phyloP scores from a whole-genome alignment of 2,329 filamentous ascomycete species.

The Dactylellina sp. region DNA sequence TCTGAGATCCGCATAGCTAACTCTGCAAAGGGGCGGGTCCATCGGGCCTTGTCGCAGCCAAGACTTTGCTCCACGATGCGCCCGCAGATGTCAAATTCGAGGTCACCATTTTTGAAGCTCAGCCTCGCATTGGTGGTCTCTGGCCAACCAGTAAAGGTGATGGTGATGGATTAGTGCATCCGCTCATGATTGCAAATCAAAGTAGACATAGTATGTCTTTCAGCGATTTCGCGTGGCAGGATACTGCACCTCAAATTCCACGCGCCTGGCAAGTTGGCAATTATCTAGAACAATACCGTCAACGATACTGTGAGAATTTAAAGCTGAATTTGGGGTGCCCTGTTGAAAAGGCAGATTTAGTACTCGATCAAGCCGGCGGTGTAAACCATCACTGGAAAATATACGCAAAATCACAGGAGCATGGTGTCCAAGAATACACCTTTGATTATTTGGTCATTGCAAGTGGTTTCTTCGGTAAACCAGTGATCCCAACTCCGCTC shows the following conservation, averaged over 20 bases:
- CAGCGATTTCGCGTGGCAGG: constrained; percentile 78
- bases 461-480: constrained; percentile 80
- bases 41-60: constrained; percentile 76
- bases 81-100: constrained; percentile 69
- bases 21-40: constrained; percentile 73
- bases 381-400: constrained; percentile 65
- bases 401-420: constrained; percentile 62
- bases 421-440: constrained; percentile 64
- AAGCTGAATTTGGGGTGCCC: constrained; percentile 68
- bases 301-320: constrained; percentile 69
- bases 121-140: constrained; percentile 77
- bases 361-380: constrained; percentile 15
- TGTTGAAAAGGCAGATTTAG: constrained; percentile 65
- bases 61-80: constrained; percentile 75
- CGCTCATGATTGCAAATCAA: constrained; percentile 78
- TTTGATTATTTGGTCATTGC: constrained; percentile 80
- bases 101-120: constrained; percentile 77
- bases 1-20: neutral
- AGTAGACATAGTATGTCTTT: constrained; percentile 80
- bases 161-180: constrained; percentile 70
- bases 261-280: constrained; percentile 80
- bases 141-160: constrained; percentile 74
- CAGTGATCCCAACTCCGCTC: constrained; percentile 67
- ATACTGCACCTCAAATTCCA: constrained; percentile 74
- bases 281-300: constrained; percentile 76